A percentile compares a stretch with the other conserved stretches of the same genome.
Evolutionary conservation across 2,329 filamentous ascomycete genomes (phyloP).

Genomic region (Neobulgaria alba): DNA sequence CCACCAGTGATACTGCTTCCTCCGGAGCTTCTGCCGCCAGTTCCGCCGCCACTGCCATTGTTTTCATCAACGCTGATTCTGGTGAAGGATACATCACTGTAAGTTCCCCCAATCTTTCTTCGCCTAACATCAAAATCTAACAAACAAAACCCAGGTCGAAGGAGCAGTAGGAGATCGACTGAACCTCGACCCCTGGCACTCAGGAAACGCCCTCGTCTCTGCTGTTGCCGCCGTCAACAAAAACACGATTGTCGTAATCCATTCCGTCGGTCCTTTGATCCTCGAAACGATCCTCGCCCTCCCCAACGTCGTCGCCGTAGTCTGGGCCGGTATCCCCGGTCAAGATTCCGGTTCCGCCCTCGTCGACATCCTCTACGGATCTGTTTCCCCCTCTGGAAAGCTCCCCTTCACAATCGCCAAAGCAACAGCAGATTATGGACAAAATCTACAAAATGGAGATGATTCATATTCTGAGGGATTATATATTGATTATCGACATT

Average conservation of each 20-base stretch:
- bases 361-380: constrained; percentile 52
- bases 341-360: constrained; percentile 54
- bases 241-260: constrained; percentile 56
- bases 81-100: constrained; percentile 55
- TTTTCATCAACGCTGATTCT: constrained; percentile 59
- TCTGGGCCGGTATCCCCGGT: constrained; percentile 52
- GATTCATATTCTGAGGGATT: constrained; percentile 37
- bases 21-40: constrained; percentile 19
- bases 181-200: constrained; percentile 57
- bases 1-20: constrained; percentile 40
- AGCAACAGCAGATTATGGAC: constrained; percentile 38
- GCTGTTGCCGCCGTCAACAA: constrained; percentile 49
- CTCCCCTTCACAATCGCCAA: constrained; percentile 53
- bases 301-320: constrained; percentile 51
- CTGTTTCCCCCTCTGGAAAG: constrained; percentile 40
- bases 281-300: constrained; percentile 54
- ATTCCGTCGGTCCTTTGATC: constrained; percentile 51
- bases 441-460: constrained; percentile 11
- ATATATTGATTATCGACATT: constrained; percentile 45
- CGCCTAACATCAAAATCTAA: background rate
- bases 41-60: constrained; percentile 54
- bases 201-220: constrained; percentile 37
- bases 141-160: constrained; percentile 15
- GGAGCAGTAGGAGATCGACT: constrained; percentile 44
- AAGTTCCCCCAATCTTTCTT: background rate